Base-by-base conservation (phyloP, 2,329 filamentous ascomycete genomes). In the Neofusicoccum sp. region DNA sequence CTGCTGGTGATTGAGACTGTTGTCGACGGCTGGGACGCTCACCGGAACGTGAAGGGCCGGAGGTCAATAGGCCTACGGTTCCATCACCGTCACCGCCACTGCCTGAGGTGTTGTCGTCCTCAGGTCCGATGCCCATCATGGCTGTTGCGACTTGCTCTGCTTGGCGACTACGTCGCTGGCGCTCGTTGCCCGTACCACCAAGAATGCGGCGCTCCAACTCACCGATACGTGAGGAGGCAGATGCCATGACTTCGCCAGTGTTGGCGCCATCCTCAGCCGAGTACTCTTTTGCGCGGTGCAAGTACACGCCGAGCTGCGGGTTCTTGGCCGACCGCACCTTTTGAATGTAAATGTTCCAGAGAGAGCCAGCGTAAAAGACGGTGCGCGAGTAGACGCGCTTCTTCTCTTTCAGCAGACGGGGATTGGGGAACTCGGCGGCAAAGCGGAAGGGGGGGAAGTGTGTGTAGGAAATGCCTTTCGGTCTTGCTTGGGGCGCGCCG, bases 331-430 rank as follows among this genome's bases (percentile, higher is more conserved):
- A 83, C 7, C 81, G 79, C 2, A 85, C 81, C 64, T 85, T 85
- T 67, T 86, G 84, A 9, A 87, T 85, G 70, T 86, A 87, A n/a
- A 87, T 83, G 66, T 87, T 87, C 84, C 84, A 87, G 14, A 85
- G 73, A 16, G 79, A 83, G 2, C 84, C 84, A 3, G 84, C 84
- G 64, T 87, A 87, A 68, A 84, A 86, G 4, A 86, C 83, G 2
- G 84, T 86, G 36, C 83, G 79, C 9, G 81, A 84, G 69, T 86
- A 86, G 7, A 86, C 81, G 0, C 84, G 77, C 70, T 85, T 86
- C 74, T 84, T 85, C 69, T 86, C 84, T 64, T 85, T 86, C 29
- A 86, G 73, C 6, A 81, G 77, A 14, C 82, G 77, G 1, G 84
- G 83, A 65, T 83, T 84, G 0, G 83, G 83, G 59, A 87, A 86